These are phyloP conservation scores for Alternaria panax DNA, from an alignment of 2,329 filamentous ascomycete genomes.

Conservation along the genomic window DNA sequence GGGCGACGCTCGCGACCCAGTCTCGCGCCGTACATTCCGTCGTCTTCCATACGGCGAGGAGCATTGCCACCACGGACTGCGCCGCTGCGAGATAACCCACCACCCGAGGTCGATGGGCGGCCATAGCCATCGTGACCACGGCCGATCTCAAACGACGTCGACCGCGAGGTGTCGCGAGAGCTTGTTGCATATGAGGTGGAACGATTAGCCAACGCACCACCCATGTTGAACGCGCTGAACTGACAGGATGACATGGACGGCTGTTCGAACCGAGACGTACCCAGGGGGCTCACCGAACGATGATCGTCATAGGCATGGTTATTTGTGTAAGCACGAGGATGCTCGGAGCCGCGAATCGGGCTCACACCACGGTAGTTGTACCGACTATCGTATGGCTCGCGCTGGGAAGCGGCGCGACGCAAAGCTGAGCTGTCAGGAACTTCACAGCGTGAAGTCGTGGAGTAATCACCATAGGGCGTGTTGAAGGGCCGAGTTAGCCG, in stretches of 20 bases:
- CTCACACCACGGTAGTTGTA: not conserved
- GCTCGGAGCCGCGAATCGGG: not conserved
- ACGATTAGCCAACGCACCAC: not conserved
- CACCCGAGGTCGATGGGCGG: not conserved
- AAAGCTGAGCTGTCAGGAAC: not conserved
- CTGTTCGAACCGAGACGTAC: not conserved
- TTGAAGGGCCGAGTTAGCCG: not conserved
- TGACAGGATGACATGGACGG: not conserved
- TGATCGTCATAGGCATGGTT: not conserved
- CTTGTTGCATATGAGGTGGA: not conserved
- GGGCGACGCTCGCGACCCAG: not conserved
- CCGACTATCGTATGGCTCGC: not conserved
- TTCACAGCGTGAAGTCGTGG: not conserved
- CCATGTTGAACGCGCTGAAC: not conserved
- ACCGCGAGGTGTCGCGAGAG: not conserved
- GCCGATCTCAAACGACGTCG: not conserved
- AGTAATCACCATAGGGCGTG: not conserved
- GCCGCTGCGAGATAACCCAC: not conserved
- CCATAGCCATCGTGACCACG: not conserved
- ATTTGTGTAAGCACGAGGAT: not conserved
- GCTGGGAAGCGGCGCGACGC: not conserved
- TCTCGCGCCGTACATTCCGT: not conserved
- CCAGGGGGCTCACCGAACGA: not conserved
- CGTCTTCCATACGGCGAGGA: not conserved
- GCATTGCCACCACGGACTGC: not conserved